A percentile compares a stretch with the other conserved stretches of the same genome.
Evolutionary conservation across 306 rosid species (phyloP).

Genomic region (Acmispon strigosus): DNA sequence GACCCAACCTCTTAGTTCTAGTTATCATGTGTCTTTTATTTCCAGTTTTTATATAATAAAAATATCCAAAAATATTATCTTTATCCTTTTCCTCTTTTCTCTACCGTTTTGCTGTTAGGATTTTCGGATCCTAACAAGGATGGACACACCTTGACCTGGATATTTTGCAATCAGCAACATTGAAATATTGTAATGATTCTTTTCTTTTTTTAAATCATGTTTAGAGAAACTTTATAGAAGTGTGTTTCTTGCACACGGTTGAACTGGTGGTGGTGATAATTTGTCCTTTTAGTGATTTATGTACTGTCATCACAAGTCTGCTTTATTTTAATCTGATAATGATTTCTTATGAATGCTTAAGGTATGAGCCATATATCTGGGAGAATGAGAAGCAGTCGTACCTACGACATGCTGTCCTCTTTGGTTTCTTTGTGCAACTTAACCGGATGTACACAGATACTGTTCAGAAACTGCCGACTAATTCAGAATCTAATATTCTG

Average conservation of each 20-base stretch:
- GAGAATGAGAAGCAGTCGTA: slow-evolving; percentile 93
- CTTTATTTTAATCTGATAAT: slow-evolving; percentile 1
- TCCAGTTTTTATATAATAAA: too few relatives aligned
- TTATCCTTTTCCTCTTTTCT: too few relatives aligned
- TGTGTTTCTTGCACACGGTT: slow-evolving; percentile 10
- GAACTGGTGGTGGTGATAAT: not conserved
- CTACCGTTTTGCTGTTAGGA: too few relatives aligned
- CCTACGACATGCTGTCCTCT: slow-evolving; percentile 91
- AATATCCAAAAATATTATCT: too few relatives aligned
- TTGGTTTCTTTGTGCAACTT: slow-evolving; percentile 97
- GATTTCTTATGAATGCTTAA: slow-evolving; percentile 23
- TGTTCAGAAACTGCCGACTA: slow-evolving; percentile 87
- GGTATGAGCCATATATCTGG: slow-evolving; percentile 98
- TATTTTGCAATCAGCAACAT: not conserved
- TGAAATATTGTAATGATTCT: not conserved
- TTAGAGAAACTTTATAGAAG: not conserved
- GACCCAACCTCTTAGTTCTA: too few relatives aligned
- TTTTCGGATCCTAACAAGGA: too few relatives aligned
- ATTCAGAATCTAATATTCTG: slow-evolving; percentile 94
- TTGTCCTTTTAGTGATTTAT: slow-evolving; percentile 10
- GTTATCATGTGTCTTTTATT: too few relatives aligned
- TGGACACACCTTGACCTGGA: not conserved
- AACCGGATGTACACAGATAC: slow-evolving; percentile 84
- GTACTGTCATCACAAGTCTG: not conserved
- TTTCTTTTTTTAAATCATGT: not conserved